Evolutionary conservation across 2,329 filamentous ascomycete species (phyloP).

Genomic region (Lachnellula suecica): DNA sequence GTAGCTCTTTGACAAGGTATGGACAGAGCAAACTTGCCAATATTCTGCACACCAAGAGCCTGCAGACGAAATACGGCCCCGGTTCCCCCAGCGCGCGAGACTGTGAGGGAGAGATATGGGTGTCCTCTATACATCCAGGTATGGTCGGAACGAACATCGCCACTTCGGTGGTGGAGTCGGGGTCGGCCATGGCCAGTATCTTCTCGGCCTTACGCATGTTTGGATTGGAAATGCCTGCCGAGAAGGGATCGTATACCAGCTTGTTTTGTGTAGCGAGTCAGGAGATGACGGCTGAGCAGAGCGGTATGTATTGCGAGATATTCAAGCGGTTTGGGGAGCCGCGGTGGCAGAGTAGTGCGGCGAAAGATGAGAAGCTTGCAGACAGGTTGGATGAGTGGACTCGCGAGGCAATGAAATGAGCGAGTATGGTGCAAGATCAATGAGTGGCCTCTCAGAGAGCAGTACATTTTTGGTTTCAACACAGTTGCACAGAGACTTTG

Average conservation of each 20-base stretch:
- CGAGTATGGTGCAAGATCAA: too few relatives aligned
- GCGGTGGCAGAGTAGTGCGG: constrained; percentile 33
- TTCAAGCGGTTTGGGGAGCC: constrained; percentile 31
- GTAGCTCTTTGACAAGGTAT: constrained; percentile 38
- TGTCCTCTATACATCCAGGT: constrained; percentile 38
- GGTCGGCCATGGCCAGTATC: constrained; percentile 12
- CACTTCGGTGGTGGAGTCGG: constrained; percentile 15
- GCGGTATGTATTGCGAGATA: constrained; percentile 36
- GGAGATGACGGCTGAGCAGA: constrained; percentile 38
- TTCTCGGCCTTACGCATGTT: constrained; percentile 20
- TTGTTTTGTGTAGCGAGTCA: constrained; percentile 37
- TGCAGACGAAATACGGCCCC: constrained; percentile 35
- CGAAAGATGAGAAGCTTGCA: constrained; percentile 35
- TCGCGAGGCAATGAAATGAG: constrained; percentile 32
- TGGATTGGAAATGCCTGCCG: constrained; percentile 18
- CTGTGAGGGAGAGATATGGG: constrained; percentile 38
- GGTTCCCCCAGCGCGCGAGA: constrained; percentile 26
- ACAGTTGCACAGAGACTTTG: too few relatives aligned
- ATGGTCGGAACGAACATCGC: constrained; percentile 33
- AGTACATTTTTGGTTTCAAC: too few relatives aligned
- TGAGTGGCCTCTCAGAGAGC: too few relatives aligned
- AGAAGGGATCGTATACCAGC: constrained; percentile 37
- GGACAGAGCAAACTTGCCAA: constrained; percentile 46
- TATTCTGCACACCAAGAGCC: constrained; percentile 39
- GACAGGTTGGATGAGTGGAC: constrained; percentile 37